Evolutionary conservation across 169 alveolate species (phyloP).

Genomic region (Plasmodium sp.): DNA sequence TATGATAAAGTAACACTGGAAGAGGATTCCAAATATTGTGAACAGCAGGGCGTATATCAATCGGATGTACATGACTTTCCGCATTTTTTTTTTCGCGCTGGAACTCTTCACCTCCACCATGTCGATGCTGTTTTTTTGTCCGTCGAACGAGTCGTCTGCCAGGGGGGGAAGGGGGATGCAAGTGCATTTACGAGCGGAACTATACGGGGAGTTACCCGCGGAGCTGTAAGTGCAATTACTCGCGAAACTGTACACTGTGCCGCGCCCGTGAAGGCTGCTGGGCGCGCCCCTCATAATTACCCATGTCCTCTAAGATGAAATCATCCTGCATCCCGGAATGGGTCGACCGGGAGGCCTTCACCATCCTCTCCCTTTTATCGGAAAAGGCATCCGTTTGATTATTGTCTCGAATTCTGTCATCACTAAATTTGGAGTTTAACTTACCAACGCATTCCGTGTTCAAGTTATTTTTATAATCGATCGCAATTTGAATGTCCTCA

Average conservation of each 20-base stretch:
- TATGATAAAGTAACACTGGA: conserved; percentile 73
- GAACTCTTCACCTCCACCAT: background rate
- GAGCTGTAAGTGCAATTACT: background rate
- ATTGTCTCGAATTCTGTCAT: background rate
- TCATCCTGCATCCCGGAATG: conserved; percentile 10
- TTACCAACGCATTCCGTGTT: background rate
- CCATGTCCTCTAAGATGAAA: conserved; percentile 1
- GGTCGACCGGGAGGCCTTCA: background rate
- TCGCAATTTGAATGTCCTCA: background rate
- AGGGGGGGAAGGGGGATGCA: background rate
- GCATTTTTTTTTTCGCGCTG: background rate
- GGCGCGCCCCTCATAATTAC: background rate
- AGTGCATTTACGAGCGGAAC: background rate
- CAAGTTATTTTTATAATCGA: background rate
- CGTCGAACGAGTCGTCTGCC: conserved; percentile 2
- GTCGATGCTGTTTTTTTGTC: background rate
- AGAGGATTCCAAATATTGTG: conserved; percentile 13
- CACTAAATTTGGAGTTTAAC: background rate
- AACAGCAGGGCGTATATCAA: conserved; percentile 27
- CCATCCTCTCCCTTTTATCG: background rate
- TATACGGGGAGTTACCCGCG: background rate
- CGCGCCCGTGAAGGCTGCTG: background rate
- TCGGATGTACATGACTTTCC: conserved; percentile 36
- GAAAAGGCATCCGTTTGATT: background rate
- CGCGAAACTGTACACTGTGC: background rate